A percentile compares a stretch with the other conserved stretches of the same genome.
Evolutionary conservation across 192 early-diverging fungal genomes (phyloP).

Genomic region (Rhizoclosmatium globosum): DNA sequence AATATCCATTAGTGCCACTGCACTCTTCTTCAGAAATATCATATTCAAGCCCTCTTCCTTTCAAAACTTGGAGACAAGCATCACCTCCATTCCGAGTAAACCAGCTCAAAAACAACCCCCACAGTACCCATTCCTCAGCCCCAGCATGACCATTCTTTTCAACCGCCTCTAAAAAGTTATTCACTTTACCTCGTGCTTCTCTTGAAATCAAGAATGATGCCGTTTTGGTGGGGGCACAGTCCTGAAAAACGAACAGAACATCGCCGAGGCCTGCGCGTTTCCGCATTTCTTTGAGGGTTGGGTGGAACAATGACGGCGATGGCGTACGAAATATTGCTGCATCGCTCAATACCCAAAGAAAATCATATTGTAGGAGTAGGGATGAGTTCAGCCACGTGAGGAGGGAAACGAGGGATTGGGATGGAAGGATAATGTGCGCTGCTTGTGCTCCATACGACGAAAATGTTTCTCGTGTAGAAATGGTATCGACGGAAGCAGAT

Average conservation of each 20-base stretch:
- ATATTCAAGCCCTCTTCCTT: neutral
- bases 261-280: slow-evolving; percentile 14
- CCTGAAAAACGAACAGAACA: neutral
- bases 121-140: neutral
- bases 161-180: neutral
- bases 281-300: neutral
- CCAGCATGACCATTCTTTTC: neutral
- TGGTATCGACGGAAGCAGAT: neutral
- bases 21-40: neutral
- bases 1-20: neutral
- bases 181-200: neutral
- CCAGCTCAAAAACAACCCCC: slow-evolving; percentile 1
- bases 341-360: slow-evolving; percentile 12
- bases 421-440: neutral
- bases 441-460: neutral
- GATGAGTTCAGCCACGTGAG: neutral
- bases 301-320: neutral
- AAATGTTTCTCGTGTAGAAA: neutral
- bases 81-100: slow-evolving; percentile 11
- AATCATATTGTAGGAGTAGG: slow-evolving; percentile 1
- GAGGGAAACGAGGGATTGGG: neutral
- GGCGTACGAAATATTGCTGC: neutral
- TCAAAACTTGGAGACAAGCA: neutral
- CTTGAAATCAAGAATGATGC: slow-evolving; percentile 5
- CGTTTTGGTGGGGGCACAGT: neutral